Evolutionary conservation across 352 stramenopile genomes (phyloP), one percentile per base, ranked within the genome.

Genomic region (Albugo laibachii): DNA sequence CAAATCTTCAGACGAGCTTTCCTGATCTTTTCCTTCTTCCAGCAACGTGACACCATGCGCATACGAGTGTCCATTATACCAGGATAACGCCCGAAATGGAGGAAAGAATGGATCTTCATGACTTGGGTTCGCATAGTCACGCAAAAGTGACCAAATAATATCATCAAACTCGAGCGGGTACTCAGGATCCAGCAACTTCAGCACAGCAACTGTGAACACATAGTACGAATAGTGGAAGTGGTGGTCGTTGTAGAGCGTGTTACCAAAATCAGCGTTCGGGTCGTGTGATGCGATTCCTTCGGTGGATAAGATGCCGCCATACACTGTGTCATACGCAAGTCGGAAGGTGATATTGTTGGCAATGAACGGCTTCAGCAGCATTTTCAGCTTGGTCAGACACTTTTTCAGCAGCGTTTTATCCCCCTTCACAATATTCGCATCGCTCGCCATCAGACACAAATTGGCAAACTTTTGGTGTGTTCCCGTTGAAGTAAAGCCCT

Each of bases 241-340:
- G 47, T 57, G 51, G 35, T 57, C 51, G 47, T 57, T 57, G 51
- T 57, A 57, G 35, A 57, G 47, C 8, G 43, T 57, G 47, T 57
- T 57, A 49, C 51, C 51, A 52, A 57, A 57, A 45, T 57, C 51
- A 13, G 45, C 51, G 16, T 52, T 44, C 16, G 36, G 39, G 44
- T 57, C 24, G n/a, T 42, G 35, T 19, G 52, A 42, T 16, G 41
- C 37, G 36, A 57, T 53, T 13, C 51, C 51, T 36, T 57, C 47
- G 5, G 11, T 24, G 47, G 35, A 54, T 14, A 57, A 40, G 18
- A 57, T 57, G 47, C 51, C 51, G 14, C 41, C 36, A 45, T 57
- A 57, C 51, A 57, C 37, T 14, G 24, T 54, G 45, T 57, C 51
- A 35, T 57, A 57, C 21, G 52, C 45, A 39, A 57, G 51, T 14